Conservation (phyloP, 2,329 filamentous ascomycete genomes). For the Penicillium sp. region DNA sequence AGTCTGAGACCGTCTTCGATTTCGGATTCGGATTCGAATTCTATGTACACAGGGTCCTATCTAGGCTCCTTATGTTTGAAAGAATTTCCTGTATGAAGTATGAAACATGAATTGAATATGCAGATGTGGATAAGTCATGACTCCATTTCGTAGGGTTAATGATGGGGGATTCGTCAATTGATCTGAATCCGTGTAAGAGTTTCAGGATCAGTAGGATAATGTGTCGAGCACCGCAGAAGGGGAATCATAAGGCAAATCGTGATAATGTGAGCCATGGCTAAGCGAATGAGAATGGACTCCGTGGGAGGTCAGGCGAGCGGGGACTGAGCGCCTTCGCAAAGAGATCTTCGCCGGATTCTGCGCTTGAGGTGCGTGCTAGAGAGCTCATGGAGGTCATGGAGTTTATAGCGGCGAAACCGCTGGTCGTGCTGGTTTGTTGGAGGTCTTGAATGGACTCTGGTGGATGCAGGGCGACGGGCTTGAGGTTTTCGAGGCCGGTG, state of each 20-base stretch:
- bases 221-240: conserved; percentile 17
- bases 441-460: conserved; percentile 39
- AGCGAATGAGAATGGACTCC: conserved; percentile 71
- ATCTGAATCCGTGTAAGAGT: neutral
- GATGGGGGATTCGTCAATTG: neutral
- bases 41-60: neutral
- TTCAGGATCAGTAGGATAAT: neutral
- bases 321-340: conserved; percentile 87
- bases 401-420: conserved; percentile 20
- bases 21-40: neutral
- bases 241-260: conserved; percentile 26
- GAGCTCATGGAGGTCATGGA: conserved; percentile 28
- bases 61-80: neutral
- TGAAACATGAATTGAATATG: neutral
- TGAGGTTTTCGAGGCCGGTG: conserved; percentile 15
- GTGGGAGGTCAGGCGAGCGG: conserved; percentile 79
- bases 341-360: conserved; percentile 70
- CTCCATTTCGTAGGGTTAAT: neutral
- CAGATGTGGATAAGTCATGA: neutral
- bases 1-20: neutral
- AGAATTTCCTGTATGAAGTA: neutral
- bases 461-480: conserved; percentile 39
- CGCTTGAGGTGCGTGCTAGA: conserved; percentile 33
- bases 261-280: conserved; percentile 10
- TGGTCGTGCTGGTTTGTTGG: conserved; percentile 25